phyloP scores from a whole-genome alignment of 768 basidiomycete species.

The Phanerodontia chrysosporium region DNA sequence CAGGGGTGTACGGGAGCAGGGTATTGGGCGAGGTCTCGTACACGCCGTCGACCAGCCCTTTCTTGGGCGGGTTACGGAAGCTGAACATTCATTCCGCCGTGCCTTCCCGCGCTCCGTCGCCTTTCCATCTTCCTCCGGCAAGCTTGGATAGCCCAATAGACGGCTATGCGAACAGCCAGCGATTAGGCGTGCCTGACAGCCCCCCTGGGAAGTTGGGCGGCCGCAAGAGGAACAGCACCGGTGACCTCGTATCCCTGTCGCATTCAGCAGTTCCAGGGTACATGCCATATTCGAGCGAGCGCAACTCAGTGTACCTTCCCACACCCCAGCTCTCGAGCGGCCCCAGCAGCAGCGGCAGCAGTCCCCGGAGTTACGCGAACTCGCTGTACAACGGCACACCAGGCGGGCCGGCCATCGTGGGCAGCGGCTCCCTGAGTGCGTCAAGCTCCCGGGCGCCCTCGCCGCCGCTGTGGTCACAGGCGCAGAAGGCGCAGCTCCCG shows the following conservation, averaged over 20 bases:
- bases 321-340: constrained; percentile 65
- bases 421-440: constrained; percentile 38
- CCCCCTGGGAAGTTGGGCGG: constrained; percentile 28
- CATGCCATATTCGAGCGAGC: constrained; percentile 25
- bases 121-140: constrained; percentile 58
- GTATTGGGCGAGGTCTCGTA: constrained; percentile 32
- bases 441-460: constrained; percentile 60
- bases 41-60: constrained; percentile 76
- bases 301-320: constrained; percentile 30
- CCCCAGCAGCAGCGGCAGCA: constrained; percentile 60
- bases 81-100: constrained; percentile 71
- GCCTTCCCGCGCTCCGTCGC: constrained; percentile 69
- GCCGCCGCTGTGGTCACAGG: constrained; percentile 39
- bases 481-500: constrained; percentile 4
- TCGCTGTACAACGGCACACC: constrained; percentile 21
- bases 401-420: constrained; percentile 11
- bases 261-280: constrained; percentile 29
- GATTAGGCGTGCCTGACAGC: constrained; percentile 31
- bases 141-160: constrained; percentile 33
- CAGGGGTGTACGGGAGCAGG: constrained; percentile 15
- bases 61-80: constrained; percentile 72
- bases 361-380: constrained; percentile 50
- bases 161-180: constrained; percentile 13
- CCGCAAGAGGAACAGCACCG: constrained; percentile 26
- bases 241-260: constrained; percentile 24